These are phyloP conservation scores for Chenopodium formosanum DNA, from an alignment of 148 eudicot species.

Conservation along the genomic window DNA sequence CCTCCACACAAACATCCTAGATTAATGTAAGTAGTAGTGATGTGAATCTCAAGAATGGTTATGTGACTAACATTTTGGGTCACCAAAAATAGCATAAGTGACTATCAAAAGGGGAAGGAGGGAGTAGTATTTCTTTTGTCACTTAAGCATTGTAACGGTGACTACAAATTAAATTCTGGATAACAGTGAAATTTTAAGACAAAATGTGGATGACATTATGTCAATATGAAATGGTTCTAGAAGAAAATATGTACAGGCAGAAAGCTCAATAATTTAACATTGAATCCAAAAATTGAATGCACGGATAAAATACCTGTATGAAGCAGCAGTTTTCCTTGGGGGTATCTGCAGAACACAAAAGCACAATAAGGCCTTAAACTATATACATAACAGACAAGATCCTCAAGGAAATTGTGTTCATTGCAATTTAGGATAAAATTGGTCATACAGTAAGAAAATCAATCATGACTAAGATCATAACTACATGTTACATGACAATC, in stretches of 20 bases:
- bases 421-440: neutral
- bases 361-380: slow-evolving; percentile 6
- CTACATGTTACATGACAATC: neutral
- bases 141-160: neutral
- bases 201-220: neutral
- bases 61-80: no score
- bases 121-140: neutral
- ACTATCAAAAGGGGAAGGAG: no score
- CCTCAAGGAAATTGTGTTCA: neutral
- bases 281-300: neutral
- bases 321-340: slow-evolving; percentile 91
- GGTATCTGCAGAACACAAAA: slow-evolving; percentile 74
- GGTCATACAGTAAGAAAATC: neutral
- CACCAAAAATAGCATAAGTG: no score
- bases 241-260: neutral
- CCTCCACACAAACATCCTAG: neutral
- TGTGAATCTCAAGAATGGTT: neutral
- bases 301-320: slow-evolving; percentile 59
- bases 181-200: neutral
- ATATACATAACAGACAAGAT: neutral
- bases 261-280: neutral
- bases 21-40: neutral
- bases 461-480: slow-evolving; percentile 1
- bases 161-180: neutral
- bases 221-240: neutral